These are phyloP conservation scores for cucumber (Cucumis sativus) DNA, from an alignment of 306 rosid genomes.

Conservation along the genomic window DNA sequence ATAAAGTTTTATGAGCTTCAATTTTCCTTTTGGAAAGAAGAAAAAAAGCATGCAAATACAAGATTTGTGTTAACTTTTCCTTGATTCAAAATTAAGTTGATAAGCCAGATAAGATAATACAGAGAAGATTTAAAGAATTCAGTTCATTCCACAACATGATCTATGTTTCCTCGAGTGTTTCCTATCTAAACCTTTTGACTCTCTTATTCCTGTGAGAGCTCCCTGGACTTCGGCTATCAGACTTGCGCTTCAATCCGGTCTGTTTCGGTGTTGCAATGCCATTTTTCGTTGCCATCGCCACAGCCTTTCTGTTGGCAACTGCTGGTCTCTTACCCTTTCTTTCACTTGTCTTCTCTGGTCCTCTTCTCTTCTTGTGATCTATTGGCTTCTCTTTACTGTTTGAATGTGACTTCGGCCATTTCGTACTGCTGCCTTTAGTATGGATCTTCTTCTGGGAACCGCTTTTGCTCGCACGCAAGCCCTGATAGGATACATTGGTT, in stretches of 20 bases:
- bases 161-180: neutral
- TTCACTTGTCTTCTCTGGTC: conserved; percentile 28
- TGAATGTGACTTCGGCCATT: conserved; percentile 4
- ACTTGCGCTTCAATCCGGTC: conserved; percentile 66
- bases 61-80: neutral
- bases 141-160: neutral
- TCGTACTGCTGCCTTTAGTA: conserved; percentile 2
- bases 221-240: conserved; percentile 63
- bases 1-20: too few relatives aligned
- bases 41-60: neutral
- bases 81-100: neutral
- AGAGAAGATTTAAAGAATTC: neutral
- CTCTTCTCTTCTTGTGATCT: neutral
- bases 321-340: conserved; percentile 62
- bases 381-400: neutral
- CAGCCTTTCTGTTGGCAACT: conserved; percentile 68
- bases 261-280: conserved; percentile 26
- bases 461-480: conserved; percentile 64
- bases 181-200: conserved; percentile 40
- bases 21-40: too few relatives aligned
- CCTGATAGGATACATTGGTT: conserved; percentile 49
- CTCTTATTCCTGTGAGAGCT: conserved; percentile 36
- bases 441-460: conserved; percentile 17
- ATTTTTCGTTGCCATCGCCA: conserved; percentile 16
- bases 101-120: neutral